A percentile compares a stretch with the other conserved stretches of the same genome.
Conservation (phyloP, 2,329 filamentous ascomycete genomes). For the Didymella glomerata region DNA sequence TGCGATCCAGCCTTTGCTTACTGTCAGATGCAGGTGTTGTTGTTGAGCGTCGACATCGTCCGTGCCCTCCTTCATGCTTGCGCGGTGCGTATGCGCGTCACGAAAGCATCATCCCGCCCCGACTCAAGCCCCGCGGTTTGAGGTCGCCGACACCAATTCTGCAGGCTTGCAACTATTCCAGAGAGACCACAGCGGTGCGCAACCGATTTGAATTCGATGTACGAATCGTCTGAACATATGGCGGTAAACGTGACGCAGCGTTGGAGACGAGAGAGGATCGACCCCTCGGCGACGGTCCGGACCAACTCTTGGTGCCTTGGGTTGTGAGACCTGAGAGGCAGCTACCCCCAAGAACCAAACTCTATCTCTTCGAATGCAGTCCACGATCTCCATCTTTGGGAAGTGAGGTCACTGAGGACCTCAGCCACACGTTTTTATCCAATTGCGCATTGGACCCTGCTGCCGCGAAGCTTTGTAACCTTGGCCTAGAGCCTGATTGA, state of each 20-base stretch:
- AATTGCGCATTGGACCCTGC: not conserved
- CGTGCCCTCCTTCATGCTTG: not conserved
- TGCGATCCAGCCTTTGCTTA: not conserved
- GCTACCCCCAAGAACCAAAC: not conserved
- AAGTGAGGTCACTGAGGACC: not conserved
- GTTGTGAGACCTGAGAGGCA: not conserved
- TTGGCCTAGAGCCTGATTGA: not conserved
- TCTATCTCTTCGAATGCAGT: not conserved
- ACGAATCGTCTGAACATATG: not conserved
- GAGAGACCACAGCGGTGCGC: not conserved
- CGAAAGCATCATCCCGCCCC: not conserved
- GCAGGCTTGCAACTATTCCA: not conserved
- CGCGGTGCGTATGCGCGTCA: conserved; percentile 1
- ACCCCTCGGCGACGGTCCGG: not conserved
- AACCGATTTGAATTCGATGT: not conserved
- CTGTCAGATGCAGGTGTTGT: not conserved
- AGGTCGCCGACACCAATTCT: not conserved
- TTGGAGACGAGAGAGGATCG: not conserved
- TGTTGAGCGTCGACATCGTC: not conserved
- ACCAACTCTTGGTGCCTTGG: not conserved
- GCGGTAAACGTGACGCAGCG: not conserved
- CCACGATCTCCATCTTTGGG: not conserved
- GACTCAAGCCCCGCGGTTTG: not conserved
- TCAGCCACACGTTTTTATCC: not conserved
- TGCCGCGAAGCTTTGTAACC: not conserved